Base-by-base conservation (phyloP, 2,329 filamentous ascomycete species). In the Calonectria henricotiae region DNA sequence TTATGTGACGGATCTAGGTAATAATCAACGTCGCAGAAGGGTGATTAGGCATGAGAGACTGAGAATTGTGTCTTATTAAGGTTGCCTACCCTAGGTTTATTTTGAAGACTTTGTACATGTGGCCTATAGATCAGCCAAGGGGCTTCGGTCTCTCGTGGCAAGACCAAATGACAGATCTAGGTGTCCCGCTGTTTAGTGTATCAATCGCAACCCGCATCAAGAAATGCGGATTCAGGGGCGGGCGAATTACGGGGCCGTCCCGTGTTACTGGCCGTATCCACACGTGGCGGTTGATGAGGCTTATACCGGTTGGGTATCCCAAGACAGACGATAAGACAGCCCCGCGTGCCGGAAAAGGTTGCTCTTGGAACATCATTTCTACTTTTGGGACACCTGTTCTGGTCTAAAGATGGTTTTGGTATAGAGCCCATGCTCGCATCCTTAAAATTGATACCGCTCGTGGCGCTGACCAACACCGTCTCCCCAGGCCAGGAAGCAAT, bases 201-300 rank as follows among this genome's bases (percentile, higher is more conserved):
- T 25, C 12, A 30, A 25, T 6, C 27, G n/a, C 15, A 39, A 58
- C 20, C 32, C n/a, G 9, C 32, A 25, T 39, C 32, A 39, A 58
- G 35, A 41, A 39, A 58, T 58, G 32, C 32, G 51, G 51, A 58
- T 39, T 58, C 51, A 58, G 20, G 51, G 35, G 51, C 23, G 51
- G 35, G 23, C 32, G 51, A 58, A 39, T 39, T 32, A 58, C 35
- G 35, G 51, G 51, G 35, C 51, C 51, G 51, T 58, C 51, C 51
- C 51, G 51, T 58, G 51, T 23, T 32, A 58, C 51, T 58, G 35
- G 51, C 32, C 32, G 51, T 58, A 27, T 58, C 32, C 51, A 32
- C 51, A 58, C 51, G 51, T 58, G 51, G 51, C 51, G 23, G 51
- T 58, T 58, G 51, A 25, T 37, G 13, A 58, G 51, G 51, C 51